Base-by-base conservation (phyloP, 192 early-diverging fungal genomes). In the Coemansia sp. region DNA sequence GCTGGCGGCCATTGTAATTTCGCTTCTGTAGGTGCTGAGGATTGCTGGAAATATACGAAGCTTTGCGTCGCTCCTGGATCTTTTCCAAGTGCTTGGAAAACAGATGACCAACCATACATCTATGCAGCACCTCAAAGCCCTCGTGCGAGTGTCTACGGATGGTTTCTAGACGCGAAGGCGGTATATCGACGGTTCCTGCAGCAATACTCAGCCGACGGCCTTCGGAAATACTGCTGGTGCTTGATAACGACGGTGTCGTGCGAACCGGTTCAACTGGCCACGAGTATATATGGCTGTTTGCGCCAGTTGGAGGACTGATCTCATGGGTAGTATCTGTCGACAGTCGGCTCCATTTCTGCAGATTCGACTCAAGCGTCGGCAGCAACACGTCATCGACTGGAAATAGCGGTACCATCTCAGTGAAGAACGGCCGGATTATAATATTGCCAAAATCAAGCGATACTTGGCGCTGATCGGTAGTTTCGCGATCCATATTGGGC, bases 401-500 rank as follows among this genome's bases (percentile, higher is more conserved):
- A 51, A 97, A 85, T 9, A 94, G 78, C 45, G 89, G 86, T n/a
- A 87, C 88, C 41, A 94, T 85, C 64, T 85, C 84, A 50, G 90
- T 88, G 75, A 92, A 95, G 60, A 93, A 95, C 4, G 95, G 95
- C 37, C 83, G 84, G 1, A 91, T 91, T 15, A 97, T 89, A 59
- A 91, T 92, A 64, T 93, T 89, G 57, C 88, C 86, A 76, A 96
- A 96, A 32, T 90, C 86, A 6, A 96, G 73, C 22, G 85, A 85
- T 53, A 96, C 91, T 49, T 91, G 84, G 35, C 82, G 80, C 61
- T 93, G 93, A 23, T 87, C 84, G 39, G 83, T 76, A 32, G 86
- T 76, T 8, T 85, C 73, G 22, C 91, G 85, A 75, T 95, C 93
- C 93, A 95, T 96, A 67, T 90, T 92, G 10, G 95, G 94, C 0